Conservation (phyloP, 768 basidiomycete species). For the Lenzites betulinus region DNA sequence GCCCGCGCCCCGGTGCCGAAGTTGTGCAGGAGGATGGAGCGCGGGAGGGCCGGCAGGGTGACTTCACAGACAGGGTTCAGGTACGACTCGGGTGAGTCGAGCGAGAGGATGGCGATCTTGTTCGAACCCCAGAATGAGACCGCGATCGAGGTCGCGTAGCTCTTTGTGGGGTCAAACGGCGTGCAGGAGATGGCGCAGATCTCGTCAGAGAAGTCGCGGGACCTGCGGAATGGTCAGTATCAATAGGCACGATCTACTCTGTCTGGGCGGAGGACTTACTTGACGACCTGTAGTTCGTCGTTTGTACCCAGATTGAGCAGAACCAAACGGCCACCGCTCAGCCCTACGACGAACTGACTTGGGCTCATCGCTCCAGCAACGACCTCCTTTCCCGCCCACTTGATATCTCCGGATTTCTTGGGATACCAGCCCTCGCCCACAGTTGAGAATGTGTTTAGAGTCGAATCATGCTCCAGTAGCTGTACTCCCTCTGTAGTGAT, state of each 20-base stretch:
- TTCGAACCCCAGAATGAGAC: slow-evolving; percentile 82
- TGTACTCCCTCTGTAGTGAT: slow-evolving; percentile 61
- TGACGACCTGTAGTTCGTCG: slow-evolving; percentile 35
- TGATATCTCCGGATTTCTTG: slow-evolving; percentile 2
- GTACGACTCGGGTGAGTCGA: slow-evolving; percentile 31
- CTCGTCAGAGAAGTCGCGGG: slow-evolving; percentile 40
- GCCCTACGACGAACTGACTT: slow-evolving; percentile 65
- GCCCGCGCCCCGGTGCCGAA: slow-evolving; percentile 48
- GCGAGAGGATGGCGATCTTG: slow-evolving; percentile 54
- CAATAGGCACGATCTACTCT: neutral
- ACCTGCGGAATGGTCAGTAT: slow-evolving; percentile 2
- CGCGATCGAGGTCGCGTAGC: slow-evolving; percentile 51
- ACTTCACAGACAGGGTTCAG: slow-evolving; percentile 37
- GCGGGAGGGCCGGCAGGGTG: slow-evolving; percentile 47
- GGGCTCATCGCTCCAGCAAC: slow-evolving; percentile 71
- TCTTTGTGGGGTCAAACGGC: slow-evolving; percentile 50
- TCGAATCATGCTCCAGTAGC: slow-evolving; percentile 57
- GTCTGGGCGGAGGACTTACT: slow-evolving; percentile 30
- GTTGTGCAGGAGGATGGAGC: slow-evolving; percentile 53
- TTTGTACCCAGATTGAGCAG: slow-evolving; percentile 51
- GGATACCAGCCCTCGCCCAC: slow-evolving; percentile 44
- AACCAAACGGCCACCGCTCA: slow-evolving; percentile 54
- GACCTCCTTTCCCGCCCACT: slow-evolving; percentile 42
- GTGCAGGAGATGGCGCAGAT: slow-evolving; percentile 72
- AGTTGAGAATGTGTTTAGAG: slow-evolving; percentile 43